These are phyloP conservation scores for Amanita rimosa DNA, from an alignment of 768 basidiomycete genomes.

Conservation along the genomic window DNA sequence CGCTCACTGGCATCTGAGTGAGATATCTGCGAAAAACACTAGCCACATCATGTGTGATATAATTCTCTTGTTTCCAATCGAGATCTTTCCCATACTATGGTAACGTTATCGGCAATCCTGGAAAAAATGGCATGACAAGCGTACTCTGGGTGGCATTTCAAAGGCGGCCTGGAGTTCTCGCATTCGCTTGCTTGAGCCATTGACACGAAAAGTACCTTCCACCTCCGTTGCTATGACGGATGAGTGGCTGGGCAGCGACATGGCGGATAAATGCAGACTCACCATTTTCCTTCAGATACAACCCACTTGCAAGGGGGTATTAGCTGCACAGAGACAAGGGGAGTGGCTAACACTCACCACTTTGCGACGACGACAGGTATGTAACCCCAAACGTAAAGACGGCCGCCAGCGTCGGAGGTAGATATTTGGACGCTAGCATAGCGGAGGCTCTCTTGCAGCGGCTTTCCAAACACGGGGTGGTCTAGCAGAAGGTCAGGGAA, in stretches of 20 bases:
- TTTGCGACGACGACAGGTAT: conserved; percentile 98
- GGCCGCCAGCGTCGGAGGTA: conserved; percentile 72
- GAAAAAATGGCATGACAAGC: conserved; percentile 11
- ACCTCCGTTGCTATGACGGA: conserved; percentile 66
- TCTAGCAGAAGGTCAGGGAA: conserved; percentile 22
- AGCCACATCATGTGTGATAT: conserved; percentile 94
- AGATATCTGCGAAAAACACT: conserved; percentile 94
- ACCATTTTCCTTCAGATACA: conserved; percentile 94
- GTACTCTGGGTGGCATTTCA: conserved; percentile 77
- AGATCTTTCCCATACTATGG: conserved; percentile 84
- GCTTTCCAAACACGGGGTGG: conserved; percentile 69
- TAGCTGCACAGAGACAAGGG: conserved; percentile 2
- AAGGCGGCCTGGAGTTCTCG: conserved; percentile 88
- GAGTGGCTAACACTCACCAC: conserved; percentile 44
- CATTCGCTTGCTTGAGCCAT: conserved; percentile 93
- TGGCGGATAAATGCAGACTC: conserved; percentile 9
- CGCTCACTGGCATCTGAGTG: conserved; percentile 87
- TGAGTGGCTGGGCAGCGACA: neutral
- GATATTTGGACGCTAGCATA: conserved; percentile 92
- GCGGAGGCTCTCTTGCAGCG: conserved; percentile 72
- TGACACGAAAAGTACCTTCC: conserved; percentile 90
- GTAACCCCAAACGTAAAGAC: conserved; percentile 85
- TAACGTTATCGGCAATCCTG: conserved; percentile 4
- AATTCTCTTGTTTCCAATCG: conserved; percentile 79
- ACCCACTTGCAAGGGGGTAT: conserved; percentile 40